Base-by-base conservation (phyloP, 441 rosid genomes). In the Adansonia grandidieri region DNA sequence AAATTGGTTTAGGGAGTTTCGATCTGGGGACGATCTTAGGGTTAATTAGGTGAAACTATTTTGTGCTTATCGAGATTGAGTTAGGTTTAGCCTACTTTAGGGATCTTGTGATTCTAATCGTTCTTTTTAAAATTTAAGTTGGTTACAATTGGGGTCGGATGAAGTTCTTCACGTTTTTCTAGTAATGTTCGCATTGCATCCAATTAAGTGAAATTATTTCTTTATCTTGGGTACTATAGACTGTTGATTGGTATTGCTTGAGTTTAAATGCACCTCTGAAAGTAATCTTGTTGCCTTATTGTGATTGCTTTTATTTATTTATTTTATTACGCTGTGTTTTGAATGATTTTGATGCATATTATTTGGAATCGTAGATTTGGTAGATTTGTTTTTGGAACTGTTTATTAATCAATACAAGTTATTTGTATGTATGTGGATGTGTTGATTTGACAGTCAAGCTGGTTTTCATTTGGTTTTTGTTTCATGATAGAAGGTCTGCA, bases 11-110 rank as follows among this genome's bases (percentile, higher is more conserved):
- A 2, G 58, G 74, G 80, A 75, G 67, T 76, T 78, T 77, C 70
- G 84, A 81, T 84, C 82, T 79, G 80, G 75, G 17, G 57, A 20
- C 53, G 70, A 17, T 60, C 56, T 54, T 15, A 58, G 79, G 68
- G 73, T 72, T 74, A 56, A 65, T 71, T 73, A 40, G 73, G 73
- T 74, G 22, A 19, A 77, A 14, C 5, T 54, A 45, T 53, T 71
- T 9, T 70, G 22, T 75, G 63, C 6, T 71, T 44, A 53, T 75
- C 20, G 47, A 69, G 47, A 57, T 64, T 72, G 2, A 54, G 48
- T 47, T 47, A 64, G 56, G 67, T 48, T 74, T 71, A 53, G 32
- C 10, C 14, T 48, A 50, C 24, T 50, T 76, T 48, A 53, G 58
- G 60, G 60, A 65, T 73, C 74, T 79, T 64, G 9, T 72, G 47